Base-by-base conservation (phyloP, 345 rosid species). In the Luvunga scandens region DNA sequence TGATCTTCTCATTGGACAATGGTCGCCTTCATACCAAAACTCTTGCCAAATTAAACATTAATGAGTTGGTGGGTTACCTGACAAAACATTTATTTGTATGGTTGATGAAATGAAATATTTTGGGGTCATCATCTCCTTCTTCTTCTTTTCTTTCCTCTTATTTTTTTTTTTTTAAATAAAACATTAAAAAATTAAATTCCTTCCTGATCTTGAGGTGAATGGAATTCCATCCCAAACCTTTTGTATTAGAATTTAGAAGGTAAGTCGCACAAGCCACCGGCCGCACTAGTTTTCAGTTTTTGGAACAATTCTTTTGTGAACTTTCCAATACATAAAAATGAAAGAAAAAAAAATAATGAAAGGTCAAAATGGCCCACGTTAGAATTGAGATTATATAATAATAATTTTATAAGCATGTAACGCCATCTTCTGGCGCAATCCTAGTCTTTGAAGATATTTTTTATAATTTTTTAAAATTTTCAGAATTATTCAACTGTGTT, bases 1-100 rank as follows among this genome's bases (percentile, higher is more conserved):
- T 69, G 8, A 56, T 76, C 33, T 61, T 42, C 27, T 27, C 31
- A 56, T 4, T 21, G 31, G 71, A 71, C 25, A 2, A 18, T 24
- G 74, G 53, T 19, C 63, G 27, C 34, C 45, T 59, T 45, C 57
- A 66, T 9, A 33, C 57, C 55, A 24, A 3, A 38, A 10, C 19
- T 25, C 38, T 39, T 39, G 27, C 45, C 9, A 64, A 6, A 63
- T 21, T 24, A 62, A 60, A 68, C 60, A 60, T 73, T 5, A 50
- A 72, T 42, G 24, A 10, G 42, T 66, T 4, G 78, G 72, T 34
- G 28, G 78, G 74, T 77, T 7, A 38, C 70, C 45, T 67, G 25
- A n/a, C 28, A 80, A 72, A 64, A 53, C 56, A 66, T 64, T 72
- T 39, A 68, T 72, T 66, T 22, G 6, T 33, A 1, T 56, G 34